A percentile compares a stretch with the other conserved stretches of the same genome.
Conservation (phyloP, 257 asterid genomes). For the Mitragyna speciosa region DNA sequence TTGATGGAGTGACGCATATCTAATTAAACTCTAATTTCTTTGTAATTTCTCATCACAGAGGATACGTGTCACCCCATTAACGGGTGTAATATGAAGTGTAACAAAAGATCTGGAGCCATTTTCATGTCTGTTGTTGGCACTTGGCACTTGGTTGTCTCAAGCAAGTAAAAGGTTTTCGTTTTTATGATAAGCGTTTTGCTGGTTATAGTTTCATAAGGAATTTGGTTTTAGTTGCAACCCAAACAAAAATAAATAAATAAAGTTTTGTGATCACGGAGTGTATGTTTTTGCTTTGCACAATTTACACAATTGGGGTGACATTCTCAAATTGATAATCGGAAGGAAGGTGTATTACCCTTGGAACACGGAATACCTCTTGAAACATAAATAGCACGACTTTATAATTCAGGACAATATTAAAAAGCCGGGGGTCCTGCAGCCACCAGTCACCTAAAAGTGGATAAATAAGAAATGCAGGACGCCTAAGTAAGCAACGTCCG, state of each 20-base stretch:
- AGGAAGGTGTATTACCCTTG: background rate
- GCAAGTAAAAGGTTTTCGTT: background rate
- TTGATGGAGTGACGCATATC: too few species aligned
- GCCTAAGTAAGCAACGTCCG: background rate
- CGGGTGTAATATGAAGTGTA: too few species aligned
- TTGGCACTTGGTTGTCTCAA: background rate
- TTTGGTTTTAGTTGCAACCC: background rate
- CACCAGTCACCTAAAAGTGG: background rate
- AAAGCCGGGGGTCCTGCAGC: background rate
- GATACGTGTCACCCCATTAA: too few species aligned
- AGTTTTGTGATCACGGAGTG: too few species aligned
- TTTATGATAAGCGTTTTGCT: background rate
- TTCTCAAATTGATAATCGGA: background rate
- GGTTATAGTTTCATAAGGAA: background rate
- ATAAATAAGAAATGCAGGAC: background rate
- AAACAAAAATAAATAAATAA: too few species aligned
- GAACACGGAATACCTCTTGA: background rate
- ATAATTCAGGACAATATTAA: background rate
- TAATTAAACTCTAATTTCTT: too few species aligned
- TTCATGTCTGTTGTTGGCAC: too few species aligned
- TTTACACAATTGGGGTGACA: too few species aligned
- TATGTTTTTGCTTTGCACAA: too few species aligned
- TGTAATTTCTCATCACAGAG: too few species aligned
- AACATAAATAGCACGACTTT: background rate
- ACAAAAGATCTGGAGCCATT: too few species aligned